Evolutionary conservation across 768 basidiomycete genomes (phyloP), one percentile per base, ranked within the genome.

Genomic region (Tubosaeta sp.): DNA sequence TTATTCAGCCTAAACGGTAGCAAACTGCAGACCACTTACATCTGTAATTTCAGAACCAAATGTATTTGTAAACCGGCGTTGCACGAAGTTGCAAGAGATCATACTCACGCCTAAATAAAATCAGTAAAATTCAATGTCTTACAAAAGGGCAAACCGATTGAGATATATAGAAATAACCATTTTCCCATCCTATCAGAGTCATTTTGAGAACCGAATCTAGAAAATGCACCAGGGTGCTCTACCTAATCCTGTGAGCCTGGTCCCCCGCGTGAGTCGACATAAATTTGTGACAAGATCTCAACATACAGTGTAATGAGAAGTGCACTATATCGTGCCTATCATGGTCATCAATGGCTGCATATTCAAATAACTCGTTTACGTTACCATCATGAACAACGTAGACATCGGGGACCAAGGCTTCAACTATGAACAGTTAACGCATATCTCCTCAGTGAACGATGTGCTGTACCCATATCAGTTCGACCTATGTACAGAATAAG

Each of bases 381-480:
- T 44, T 49, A 58, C 57, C 48, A 48, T 34, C 8, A 58, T n/a
- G 32, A 53, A 58, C 34, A 58, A 49, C 1, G 49, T 48, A 7
- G 52, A 51, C 30, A 42, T 54, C 9, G 7, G 8, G 22, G 56
- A 44, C 57, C 56, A 59, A 4, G 52, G 40, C 18, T 30, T 50
- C 55, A 49, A 39, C 55, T 55, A 30, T n/a, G n/a, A 8, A 46
- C 40, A 11, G 18, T 44, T 46, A 7, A 14, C 1, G 13, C 12
- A 22, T 1, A 38, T 35, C 21, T 6, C 45, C 46, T 44, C 21
- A 22, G 24, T 14, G 2, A 14, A 52, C 2, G n/a, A 13, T 31
- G 12, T 22, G 7, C 4, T 46, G 3, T 53, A 58, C 57, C 57
- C 57, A 58, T 44, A 58, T 45, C 10, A 55, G 19, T 22, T 57